phyloP scores from a whole-genome alignment of 208 protist species.

The Lotmaria passim region DNA sequence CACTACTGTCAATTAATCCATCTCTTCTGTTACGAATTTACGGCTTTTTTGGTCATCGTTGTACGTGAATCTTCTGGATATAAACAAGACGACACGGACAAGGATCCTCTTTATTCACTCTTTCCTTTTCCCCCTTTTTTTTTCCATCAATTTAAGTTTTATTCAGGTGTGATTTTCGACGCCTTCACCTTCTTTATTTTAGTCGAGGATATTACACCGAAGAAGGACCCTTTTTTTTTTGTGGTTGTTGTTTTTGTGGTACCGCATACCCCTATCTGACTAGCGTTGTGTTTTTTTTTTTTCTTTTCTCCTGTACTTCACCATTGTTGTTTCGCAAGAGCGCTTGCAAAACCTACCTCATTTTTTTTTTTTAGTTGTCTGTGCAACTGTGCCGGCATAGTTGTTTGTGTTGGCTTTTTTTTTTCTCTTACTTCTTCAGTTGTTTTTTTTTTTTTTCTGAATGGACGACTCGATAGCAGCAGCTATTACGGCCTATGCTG shows the following conservation, averaged over 20 bases:
- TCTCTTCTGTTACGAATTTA: too few relatives aligned
- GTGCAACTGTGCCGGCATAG: too few relatives aligned
- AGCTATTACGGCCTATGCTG: background rate
- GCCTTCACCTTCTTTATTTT: background rate
- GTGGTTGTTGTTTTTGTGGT: background rate
- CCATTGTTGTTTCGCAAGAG: too few relatives aligned
- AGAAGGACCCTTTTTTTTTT: background rate
- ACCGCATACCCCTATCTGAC: background rate
- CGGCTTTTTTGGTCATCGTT: too few relatives aligned
- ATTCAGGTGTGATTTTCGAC: background rate
- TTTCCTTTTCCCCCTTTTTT: constrained; percentile 1
- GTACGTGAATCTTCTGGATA: too few relatives aligned
- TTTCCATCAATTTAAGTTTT: background rate
- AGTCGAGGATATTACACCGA: background rate
- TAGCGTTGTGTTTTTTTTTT: background rate
- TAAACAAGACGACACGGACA: background rate
- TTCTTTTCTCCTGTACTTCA: background rate
- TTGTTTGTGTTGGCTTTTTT: too few relatives aligned
- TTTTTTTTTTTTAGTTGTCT: too few relatives aligned
- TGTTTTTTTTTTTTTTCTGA: background rate
- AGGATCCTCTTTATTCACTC: background rate
- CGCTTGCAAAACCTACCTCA: too few relatives aligned
- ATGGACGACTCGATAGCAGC: background rate
- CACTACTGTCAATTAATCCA: too few relatives aligned
- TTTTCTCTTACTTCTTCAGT: too few relatives aligned